phyloP scores from a whole-genome alignment of 2,329 filamentous ascomycete species.

The Thelonectria olida region DNA sequence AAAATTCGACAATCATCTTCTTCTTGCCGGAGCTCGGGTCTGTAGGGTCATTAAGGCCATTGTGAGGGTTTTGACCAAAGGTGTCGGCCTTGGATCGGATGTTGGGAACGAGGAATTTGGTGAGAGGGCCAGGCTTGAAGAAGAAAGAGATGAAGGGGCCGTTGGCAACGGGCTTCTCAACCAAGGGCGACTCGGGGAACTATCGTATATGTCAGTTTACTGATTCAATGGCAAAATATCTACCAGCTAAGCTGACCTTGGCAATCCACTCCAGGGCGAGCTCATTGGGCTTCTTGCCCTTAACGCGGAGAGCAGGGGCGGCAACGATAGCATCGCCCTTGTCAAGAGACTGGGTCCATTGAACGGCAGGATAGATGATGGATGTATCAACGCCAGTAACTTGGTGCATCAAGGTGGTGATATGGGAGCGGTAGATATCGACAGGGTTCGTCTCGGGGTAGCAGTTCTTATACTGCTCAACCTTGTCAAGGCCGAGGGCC shows the following conservation, averaged over 20 bases:
- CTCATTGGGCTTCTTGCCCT: conserved; percentile 72
- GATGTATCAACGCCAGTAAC: conserved; percentile 75
- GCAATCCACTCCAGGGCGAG: conserved; percentile 69
- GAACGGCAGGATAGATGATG: conserved; percentile 78
- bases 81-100: conserved; percentile 68
- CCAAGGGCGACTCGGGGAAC: conserved; percentile 79
- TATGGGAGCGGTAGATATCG: conserved; percentile 82
- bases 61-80: conserved; percentile 62
- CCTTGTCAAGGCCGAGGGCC: conserved; percentile 31
- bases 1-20: conserved; percentile 81
- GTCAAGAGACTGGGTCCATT: conserved; percentile 82
- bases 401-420: conserved; percentile 73
- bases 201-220: conserved; percentile 42
- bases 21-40: conserved; percentile 70
- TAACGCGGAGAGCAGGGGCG: conserved; percentile 81
- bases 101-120: conserved; percentile 72
- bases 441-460: conserved; percentile 77
- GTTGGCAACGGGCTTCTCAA: conserved; percentile 73
- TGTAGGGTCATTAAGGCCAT: conserved; percentile 69
- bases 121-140: conserved; percentile 76
- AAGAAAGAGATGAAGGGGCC: conserved; percentile 82
- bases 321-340: conserved; percentile 85
- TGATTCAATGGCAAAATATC: not conserved
- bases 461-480: conserved; percentile 59
- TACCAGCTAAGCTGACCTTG: conserved; percentile 56